These are phyloP conservation scores for Paraphoma sp. DNA, from an alignment of 2,329 filamentous ascomycete genomes.

Conservation along the genomic window DNA sequence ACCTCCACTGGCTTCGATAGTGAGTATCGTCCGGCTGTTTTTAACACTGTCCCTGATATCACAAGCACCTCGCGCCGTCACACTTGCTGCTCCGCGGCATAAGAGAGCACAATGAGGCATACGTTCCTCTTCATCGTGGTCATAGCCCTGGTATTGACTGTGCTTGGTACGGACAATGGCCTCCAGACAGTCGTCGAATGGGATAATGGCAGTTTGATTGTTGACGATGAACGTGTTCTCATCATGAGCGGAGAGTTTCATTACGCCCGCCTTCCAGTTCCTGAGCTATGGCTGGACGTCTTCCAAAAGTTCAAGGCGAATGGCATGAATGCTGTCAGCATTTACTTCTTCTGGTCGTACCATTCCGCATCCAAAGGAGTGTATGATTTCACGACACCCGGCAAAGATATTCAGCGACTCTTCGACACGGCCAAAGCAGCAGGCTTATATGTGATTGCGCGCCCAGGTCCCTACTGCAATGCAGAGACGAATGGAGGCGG, in stretches of 20 bases:
- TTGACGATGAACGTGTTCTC: conserved; percentile 58
- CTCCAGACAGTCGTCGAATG: conserved; percentile 53
- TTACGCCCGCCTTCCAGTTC: conserved; percentile 61
- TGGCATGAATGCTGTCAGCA: conserved; percentile 59
- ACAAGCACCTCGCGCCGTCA: background rate
- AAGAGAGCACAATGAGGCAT: conserved; percentile 10
- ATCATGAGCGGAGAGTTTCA: conserved; percentile 61
- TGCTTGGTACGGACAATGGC: conserved; percentile 34
- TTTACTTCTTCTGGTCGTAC: conserved; percentile 61
- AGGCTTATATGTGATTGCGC: conserved; percentile 59
- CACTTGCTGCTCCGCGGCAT: background rate
- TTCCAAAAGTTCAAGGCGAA: conserved; percentile 62
- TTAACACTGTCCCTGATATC: too few relatives aligned
- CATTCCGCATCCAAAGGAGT: conserved; percentile 53
- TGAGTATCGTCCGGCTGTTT: too few relatives aligned
- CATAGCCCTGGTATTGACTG: conserved; percentile 15
- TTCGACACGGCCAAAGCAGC: conserved; percentile 60
- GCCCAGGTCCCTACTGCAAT: conserved; percentile 61
- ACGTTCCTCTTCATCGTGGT: conserved; percentile 9
- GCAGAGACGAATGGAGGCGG: conserved; percentile 60
- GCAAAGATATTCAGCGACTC: conserved; percentile 59
- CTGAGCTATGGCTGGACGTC: conserved; percentile 61
- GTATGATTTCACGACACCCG: conserved; percentile 60
- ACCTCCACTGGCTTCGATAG: too few relatives aligned
- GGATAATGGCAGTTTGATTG: conserved; percentile 59